phyloP scores from a whole-genome alignment of 805 yeast genomes.

The Saccharomycopsis javanensis region DNA sequence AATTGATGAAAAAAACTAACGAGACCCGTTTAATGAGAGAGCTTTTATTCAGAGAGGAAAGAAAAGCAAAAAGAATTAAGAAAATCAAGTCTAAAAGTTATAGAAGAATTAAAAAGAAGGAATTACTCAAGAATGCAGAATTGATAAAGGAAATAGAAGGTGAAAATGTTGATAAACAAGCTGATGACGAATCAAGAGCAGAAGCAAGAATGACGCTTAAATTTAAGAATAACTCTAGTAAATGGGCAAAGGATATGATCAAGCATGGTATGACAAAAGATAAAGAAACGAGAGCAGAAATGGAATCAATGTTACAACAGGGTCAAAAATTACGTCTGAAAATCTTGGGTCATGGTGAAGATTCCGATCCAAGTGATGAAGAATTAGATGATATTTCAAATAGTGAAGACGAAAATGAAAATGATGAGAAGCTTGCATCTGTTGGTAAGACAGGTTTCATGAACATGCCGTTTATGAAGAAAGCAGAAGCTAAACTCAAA shows the following conservation, averaged over 20 bases:
- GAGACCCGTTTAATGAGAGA: slow-evolving; percentile 91
- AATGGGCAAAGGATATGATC: slow-evolving; percentile 88
- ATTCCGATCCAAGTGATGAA: slow-evolving; percentile 31
- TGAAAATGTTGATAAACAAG: slow-evolving; percentile 46
- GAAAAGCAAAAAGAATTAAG: slow-evolving; percentile 81
- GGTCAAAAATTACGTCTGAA: slow-evolving; percentile 70
- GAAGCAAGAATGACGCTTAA: slow-evolving; percentile 86
- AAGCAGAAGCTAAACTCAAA: slow-evolving; percentile 66
- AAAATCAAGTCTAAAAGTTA: slow-evolving; percentile 90
- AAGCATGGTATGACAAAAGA: slow-evolving; percentile 88
- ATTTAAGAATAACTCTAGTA: slow-evolving; percentile 68
- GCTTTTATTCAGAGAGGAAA: slow-evolving; percentile 91
- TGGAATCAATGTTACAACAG: slow-evolving; percentile 89
- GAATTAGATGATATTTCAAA: slow-evolving; percentile 44
- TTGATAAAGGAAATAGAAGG: slow-evolving; percentile 50
- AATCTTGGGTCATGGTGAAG: slow-evolving; percentile 58
- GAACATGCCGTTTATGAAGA: slow-evolving; percentile 92
- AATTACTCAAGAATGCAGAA: slow-evolving; percentile 57
- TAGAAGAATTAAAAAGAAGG: slow-evolving; percentile 79
- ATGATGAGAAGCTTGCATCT: slow-evolving; percentile 30
- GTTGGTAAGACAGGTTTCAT: slow-evolving; percentile 82
- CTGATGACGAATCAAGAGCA: slow-evolving; percentile 68
- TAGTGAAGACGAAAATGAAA: slow-evolving; percentile 33
- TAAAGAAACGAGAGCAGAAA: slow-evolving; percentile 69
- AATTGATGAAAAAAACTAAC: slow-evolving; percentile 61